Conservation (phyloP, 306 rosid genomes). For the Cercis canadensis region DNA sequence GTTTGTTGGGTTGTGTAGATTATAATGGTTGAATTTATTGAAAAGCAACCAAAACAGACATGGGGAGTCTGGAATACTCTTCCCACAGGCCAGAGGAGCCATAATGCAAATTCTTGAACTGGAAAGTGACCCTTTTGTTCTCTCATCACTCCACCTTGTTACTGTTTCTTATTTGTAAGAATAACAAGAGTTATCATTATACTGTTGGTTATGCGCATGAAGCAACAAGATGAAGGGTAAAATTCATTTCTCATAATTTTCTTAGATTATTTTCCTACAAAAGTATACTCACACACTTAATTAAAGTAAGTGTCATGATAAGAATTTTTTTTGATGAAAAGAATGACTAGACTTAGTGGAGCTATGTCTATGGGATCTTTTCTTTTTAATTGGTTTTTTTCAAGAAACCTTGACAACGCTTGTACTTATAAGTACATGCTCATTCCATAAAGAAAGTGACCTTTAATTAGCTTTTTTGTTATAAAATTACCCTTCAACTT, state of each 20-base stretch:
- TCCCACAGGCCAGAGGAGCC: slow-evolving; percentile 15
- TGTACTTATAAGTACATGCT: slow-evolving; percentile 9
- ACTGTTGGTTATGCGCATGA: slow-evolving; percentile 59
- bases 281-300: too few relatives aligned
- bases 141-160: slow-evolving; percentile 39
- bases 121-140: slow-evolving; percentile 42
- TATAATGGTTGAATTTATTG: slow-evolving; percentile 44
- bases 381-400: too few relatives aligned
- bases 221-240: slow-evolving; percentile 37
- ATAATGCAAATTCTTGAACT: slow-evolving; percentile 40
- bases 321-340: too few relatives aligned
- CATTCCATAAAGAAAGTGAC: background rate
- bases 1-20: slow-evolving; percentile 36
- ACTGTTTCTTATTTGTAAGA: slow-evolving; percentile 37
- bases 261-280: background rate
- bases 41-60: slow-evolving; percentile 48
- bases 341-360: too few relatives aligned
- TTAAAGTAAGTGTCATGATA: too few relatives aligned
- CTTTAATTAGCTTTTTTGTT: background rate
- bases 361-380: too few relatives aligned
- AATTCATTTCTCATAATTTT: slow-evolving; percentile 42
- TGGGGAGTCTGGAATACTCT: slow-evolving; percentile 40
- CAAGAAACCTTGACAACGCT: too few relatives aligned
- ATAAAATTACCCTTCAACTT: background rate
- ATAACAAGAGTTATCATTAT: slow-evolving; percentile 48